Percentiles rank a stretch among this genome's conserved stretches.
These are phyloP conservation scores for Neonothopanus nambi DNA, from an alignment of 1,284 basidiomycete genomes.

Conservation along the genomic window DNA sequence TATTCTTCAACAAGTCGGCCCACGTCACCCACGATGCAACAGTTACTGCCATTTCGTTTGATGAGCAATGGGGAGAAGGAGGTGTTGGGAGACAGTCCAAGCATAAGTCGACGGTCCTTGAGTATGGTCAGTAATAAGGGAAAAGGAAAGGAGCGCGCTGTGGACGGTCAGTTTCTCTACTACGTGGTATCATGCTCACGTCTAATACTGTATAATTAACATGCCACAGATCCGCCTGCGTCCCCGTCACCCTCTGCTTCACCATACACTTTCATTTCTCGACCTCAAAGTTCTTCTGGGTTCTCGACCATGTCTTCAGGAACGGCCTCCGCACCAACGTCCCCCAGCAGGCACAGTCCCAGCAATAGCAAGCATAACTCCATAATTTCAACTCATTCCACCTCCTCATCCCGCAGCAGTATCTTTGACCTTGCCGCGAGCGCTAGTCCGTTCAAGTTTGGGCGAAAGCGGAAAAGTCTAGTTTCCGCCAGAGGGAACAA, in stretches of 20 bases:
- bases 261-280: conserved; percentile 5
- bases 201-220: neutral
- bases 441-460: conserved; percentile 36
- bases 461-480: conserved; percentile 43
- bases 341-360: neutral
- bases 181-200: neutral
- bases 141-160: conserved; percentile 10
- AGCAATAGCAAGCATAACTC: conserved; percentile 2
- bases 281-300: conserved; percentile 4
- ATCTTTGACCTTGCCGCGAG: neutral
- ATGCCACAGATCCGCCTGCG: neutral
- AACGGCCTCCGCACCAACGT: neutral
- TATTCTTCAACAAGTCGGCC: too few species aligned
- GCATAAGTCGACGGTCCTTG: too few species aligned
- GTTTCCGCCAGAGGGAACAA: conserved; percentile 26
- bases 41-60: too few species aligned
- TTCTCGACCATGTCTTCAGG: conserved; percentile 2
- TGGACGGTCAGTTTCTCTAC: conserved; percentile 2
- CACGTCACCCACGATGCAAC: too few species aligned
- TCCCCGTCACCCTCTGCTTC: conserved; percentile 5
- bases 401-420: conserved; percentile 7
- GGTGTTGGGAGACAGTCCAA: too few species aligned
- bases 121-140: conserved; percentile 1
- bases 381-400: conserved; percentile 1
- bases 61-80: too few species aligned